These are phyloP conservation scores for Monoraphidium neglectum DNA, from an alignment of 139 green algal genomes.

Conservation along the genomic window DNA sequence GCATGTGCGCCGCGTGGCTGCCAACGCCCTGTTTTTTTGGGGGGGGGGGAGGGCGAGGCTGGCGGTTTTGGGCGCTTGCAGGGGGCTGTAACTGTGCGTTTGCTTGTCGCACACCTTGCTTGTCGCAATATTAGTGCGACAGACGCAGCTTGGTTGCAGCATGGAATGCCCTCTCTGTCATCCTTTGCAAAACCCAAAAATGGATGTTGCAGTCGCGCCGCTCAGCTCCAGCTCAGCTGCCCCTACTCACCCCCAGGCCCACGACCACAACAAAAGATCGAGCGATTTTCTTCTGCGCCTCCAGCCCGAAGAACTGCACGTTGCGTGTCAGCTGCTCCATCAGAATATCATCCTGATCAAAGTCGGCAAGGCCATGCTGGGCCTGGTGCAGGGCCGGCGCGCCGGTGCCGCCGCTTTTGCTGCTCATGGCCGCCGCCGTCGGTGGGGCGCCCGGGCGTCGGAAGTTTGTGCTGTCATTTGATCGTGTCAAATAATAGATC, in stretches of 20 bases:
- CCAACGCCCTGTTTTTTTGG: slow-evolving; percentile 85
- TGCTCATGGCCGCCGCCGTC: too few species aligned
- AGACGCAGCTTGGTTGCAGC: too few species aligned
- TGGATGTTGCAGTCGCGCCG: too few species aligned
- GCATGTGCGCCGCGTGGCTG: slow-evolving; percentile 91
- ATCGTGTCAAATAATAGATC: too few species aligned
- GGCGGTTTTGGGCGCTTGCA: not conserved
- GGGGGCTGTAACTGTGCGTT: too few species aligned
- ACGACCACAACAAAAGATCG: slow-evolving; percentile 91
- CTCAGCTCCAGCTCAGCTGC: not conserved
- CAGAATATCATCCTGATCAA: slow-evolving; percentile 76
- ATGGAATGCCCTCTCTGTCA: too few species aligned
- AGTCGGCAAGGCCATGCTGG: slow-evolving; percentile 22
- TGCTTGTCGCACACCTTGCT: too few species aligned
- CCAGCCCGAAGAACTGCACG: slow-evolving; percentile 91
- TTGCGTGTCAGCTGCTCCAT: slow-evolving; percentile 92
- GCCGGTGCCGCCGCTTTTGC: not conserved
- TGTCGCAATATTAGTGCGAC: too few species aligned
- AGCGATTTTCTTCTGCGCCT: slow-evolving; percentile 63
- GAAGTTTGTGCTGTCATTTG: not conserved
- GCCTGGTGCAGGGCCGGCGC: not conserved
- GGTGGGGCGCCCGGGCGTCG: too few species aligned
- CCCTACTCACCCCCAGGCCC: slow-evolving; percentile 78
- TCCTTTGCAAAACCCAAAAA: not conserved
- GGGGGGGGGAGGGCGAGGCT: not conserved